Evolutionary conservation across 768 basidiomycete species (phyloP).

Genomic region (Myochromella boudieri): DNA sequence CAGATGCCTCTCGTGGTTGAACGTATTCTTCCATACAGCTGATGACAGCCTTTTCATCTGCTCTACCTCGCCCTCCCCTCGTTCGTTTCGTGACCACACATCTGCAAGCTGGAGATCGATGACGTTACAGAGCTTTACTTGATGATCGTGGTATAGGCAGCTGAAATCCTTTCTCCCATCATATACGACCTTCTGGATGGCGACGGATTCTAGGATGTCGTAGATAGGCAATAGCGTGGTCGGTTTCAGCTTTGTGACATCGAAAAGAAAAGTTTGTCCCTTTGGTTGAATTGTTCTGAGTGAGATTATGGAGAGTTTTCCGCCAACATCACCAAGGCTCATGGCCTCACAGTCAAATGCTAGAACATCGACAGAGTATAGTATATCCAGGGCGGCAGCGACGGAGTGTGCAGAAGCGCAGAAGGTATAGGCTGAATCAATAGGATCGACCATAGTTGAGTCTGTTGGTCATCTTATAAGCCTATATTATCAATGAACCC

Average conservation of each 20-base stretch:
- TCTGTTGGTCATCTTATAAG: too few species aligned
- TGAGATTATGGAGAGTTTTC: slow-evolving; percentile 9
- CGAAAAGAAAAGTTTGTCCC: slow-evolving; percentile 1
- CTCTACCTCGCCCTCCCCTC: slow-evolving; percentile 4
- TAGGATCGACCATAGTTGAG: too few species aligned
- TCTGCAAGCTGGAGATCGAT: slow-evolving; percentile 13
- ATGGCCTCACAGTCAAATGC: too few species aligned
- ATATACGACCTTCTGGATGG: slow-evolving; percentile 7
- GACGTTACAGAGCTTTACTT: slow-evolving; percentile 1
- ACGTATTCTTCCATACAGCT: background rate
- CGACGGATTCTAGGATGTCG: slow-evolving; percentile 11
- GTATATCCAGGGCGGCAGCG: too few species aligned
- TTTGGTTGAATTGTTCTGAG: background rate
- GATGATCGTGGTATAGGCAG: slow-evolving; percentile 10
- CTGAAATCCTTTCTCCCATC: slow-evolving; percentile 14
- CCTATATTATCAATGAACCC: too few species aligned
- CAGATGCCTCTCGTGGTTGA: background rate
- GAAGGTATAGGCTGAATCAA: too few species aligned
- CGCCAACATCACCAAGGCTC: background rate
- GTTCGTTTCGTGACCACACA: slow-evolving; percentile 7
- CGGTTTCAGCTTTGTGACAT: slow-evolving; percentile 1
- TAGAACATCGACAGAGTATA: too few species aligned
- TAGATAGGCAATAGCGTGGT: slow-evolving; percentile 5
- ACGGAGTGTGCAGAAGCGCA: too few species aligned
- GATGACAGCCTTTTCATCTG: background rate